Evolutionary conservation across 176 grass and related monocot species (phyloP).

Genomic region (Carex kokanica): DNA sequence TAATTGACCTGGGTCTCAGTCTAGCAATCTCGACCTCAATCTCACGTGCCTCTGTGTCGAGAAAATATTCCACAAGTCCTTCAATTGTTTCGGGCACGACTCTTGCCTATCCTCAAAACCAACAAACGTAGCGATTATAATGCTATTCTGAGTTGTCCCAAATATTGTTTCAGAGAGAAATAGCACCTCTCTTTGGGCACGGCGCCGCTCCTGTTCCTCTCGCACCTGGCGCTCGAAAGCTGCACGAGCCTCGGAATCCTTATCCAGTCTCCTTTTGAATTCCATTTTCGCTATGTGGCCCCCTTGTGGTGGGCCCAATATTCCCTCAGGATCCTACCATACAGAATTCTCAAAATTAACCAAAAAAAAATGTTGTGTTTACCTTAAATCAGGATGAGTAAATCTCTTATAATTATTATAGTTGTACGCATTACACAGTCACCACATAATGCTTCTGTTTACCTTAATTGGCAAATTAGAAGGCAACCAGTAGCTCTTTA

Average conservation of each 20-base stretch:
- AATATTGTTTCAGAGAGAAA: not conserved
- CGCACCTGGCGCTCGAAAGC: conserved; percentile 58
- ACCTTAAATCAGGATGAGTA: not conserved
- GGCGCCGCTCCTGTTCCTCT: conserved; percentile 70
- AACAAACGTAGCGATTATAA: not conserved
- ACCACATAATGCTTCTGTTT: not conserved
- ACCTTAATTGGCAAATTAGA: not conserved
- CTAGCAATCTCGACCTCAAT: conserved; percentile 84
- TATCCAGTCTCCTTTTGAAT: conserved; percentile 60
- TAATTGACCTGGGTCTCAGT: conserved; percentile 43
- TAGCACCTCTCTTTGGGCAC: conserved; percentile 51
- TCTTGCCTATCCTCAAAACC: conserved; percentile 36
- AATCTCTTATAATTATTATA: not conserved
- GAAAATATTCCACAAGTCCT: conserved; percentile 81
- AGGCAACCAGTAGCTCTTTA: not conserved
- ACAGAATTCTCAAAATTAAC: not conserved
- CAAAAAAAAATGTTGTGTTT: not conserved
- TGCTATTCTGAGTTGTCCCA: not conserved
- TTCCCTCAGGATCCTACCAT: conserved; percentile 70
- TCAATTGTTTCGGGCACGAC: conserved; percentile 65
- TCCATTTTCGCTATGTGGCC: conserved; percentile 79
- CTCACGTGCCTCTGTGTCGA: conserved; percentile 86
- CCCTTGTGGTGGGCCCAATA: conserved; percentile 54
- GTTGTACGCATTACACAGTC: not conserved
- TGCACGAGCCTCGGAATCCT: conserved; percentile 55